phyloP scores from a whole-genome alignment of 2,329 filamentous ascomycete species.

The Ilyonectria robusta region DNA sequence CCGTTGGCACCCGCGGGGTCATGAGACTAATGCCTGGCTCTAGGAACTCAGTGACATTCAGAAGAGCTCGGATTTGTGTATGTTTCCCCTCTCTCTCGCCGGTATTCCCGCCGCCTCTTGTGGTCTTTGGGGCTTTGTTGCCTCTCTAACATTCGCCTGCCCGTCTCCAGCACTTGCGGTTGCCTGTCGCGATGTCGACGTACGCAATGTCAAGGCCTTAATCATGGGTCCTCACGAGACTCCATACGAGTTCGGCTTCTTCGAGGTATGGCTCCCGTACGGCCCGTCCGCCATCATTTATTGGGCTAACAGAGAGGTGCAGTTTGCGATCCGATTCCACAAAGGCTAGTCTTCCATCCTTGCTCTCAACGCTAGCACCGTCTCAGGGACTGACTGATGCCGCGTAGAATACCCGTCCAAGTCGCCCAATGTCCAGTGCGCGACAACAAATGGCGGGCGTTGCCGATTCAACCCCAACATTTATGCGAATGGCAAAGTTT shows the following conservation, averaged over 20 bases:
- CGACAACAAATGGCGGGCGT: constrained; percentile 90
- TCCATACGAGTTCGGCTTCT: constrained; percentile 97
- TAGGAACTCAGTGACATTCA: constrained; percentile 91
- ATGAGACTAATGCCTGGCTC: constrained; percentile 33
- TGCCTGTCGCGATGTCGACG: constrained; percentile 88
- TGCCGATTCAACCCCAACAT: constrained; percentile 98
- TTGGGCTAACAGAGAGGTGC: constrained; percentile 12
- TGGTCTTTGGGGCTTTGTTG: not conserved
- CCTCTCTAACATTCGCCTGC: constrained; percentile 24
- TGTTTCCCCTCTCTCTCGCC: constrained; percentile 49
- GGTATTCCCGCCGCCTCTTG: not conserved
- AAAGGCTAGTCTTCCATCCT: constrained; percentile 68
- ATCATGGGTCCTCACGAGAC: constrained; percentile 95
- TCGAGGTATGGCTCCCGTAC: constrained; percentile 75
- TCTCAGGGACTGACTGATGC: constrained; percentile 1
- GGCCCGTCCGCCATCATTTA: not conserved
- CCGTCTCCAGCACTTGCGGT: constrained; percentile 80
- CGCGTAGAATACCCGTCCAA: constrained; percentile 83
- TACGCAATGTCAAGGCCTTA: constrained; percentile 87
- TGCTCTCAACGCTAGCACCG: not conserved
- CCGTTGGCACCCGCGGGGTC: constrained; percentile 31
- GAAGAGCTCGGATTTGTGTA: constrained; percentile 86
- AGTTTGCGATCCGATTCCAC: constrained; percentile 85
- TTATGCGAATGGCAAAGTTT: constrained; percentile 91
- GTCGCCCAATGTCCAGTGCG: constrained; percentile 73